Percentiles rank a stretch among this genome's conserved stretches.
Conservation (phyloP, 345 rosid species). For the Viola odorata region DNA sequence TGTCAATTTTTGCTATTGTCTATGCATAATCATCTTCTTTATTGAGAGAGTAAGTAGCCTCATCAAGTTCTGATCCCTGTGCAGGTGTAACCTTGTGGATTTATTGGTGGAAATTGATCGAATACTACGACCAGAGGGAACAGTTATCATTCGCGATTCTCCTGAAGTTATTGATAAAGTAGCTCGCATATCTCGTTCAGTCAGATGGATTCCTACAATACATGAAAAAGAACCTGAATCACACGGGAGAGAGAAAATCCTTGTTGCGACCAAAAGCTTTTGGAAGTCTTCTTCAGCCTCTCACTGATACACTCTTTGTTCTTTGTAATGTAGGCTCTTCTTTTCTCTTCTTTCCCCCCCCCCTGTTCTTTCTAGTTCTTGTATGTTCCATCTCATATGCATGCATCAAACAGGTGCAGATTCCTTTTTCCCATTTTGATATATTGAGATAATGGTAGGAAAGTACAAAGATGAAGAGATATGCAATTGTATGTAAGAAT, state of each 20-base stretch:
- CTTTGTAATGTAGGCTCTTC: conserved; percentile 38
- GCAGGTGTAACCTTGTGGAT: conserved; percentile 88
- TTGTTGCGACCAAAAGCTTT: conserved; percentile 62
- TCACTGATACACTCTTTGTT: conserved; percentile 26
- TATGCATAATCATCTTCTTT: background rate
- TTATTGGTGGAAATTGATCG: conserved; percentile 92
- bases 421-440: conserved; percentile 13
- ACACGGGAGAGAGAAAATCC: conserved; percentile 59
- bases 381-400: conserved; percentile 24
- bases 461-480: conserved; percentile 14
- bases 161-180: conserved; percentile 82
- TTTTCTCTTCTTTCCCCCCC: conserved; percentile 18
- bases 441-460: conserved; percentile 22
- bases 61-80: background rate
- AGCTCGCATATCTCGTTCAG: conserved; percentile 55
- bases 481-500: conserved; percentile 14
- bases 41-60: background rate
- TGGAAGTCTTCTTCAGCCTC: conserved; percentile 55
- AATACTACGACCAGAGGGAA: conserved; percentile 83
- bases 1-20: background rate
- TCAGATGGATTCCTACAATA: conserved; percentile 59
- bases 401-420: conserved; percentile 37
- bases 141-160: conserved; percentile 65
- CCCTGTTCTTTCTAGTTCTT: background rate
- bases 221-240: conserved; percentile 75